phyloP scores from a whole-genome alignment of 805 yeast species.

The Candida sakaeoensis region DNA sequence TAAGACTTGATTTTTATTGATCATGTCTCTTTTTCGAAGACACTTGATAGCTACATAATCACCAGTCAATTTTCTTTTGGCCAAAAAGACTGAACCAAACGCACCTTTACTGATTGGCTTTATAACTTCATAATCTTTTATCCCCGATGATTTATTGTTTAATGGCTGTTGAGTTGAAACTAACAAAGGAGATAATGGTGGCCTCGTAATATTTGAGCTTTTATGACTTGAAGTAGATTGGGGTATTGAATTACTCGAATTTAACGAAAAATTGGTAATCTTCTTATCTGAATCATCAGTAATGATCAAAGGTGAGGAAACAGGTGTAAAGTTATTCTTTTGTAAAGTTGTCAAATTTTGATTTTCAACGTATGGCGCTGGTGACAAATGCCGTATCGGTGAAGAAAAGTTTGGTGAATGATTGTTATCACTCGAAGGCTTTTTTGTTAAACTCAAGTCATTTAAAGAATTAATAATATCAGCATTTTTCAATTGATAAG shows the following conservation, averaged over 20 bases:
- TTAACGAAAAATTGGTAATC: conserved; percentile 8
- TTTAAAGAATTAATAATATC: conserved; percentile 25
- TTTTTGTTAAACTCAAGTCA: conserved; percentile 23
- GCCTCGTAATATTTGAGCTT: conserved; percentile 28
- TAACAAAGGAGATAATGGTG: conserved; percentile 78
- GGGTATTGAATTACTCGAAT: conserved; percentile 4
- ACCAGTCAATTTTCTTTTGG: conserved; percentile 80
- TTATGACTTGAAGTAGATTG: conserved; percentile 6
- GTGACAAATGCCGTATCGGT: conserved; percentile 58
- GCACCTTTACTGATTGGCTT: conserved; percentile 97
- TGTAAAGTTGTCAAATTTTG: conserved; percentile 63
- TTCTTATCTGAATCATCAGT: conserved; percentile 7
- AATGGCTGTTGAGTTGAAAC: conserved; percentile 61
- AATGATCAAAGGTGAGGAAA: conserved; percentile 52
- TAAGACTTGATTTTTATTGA: conserved; percentile 92
- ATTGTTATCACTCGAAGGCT: conserved; percentile 17
- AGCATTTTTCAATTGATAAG: conserved; percentile 8
- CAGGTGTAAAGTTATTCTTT: conserved; percentile 48
- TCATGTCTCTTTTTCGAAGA: conserved; percentile 89
- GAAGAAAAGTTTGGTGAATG: conserved; percentile 36
- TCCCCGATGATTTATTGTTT: conserved; percentile 52
- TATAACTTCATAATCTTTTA: conserved; percentile 82
- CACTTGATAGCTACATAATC: conserved; percentile 95
- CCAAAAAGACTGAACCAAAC: conserved; percentile 90
- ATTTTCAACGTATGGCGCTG: conserved; percentile 42